Percentiles rank a stretch among this genome's conserved stretches.
These are phyloP conservation scores for Russula virescens DNA, from an alignment of 768 basidiomycete species.

Conservation along the genomic window DNA sequence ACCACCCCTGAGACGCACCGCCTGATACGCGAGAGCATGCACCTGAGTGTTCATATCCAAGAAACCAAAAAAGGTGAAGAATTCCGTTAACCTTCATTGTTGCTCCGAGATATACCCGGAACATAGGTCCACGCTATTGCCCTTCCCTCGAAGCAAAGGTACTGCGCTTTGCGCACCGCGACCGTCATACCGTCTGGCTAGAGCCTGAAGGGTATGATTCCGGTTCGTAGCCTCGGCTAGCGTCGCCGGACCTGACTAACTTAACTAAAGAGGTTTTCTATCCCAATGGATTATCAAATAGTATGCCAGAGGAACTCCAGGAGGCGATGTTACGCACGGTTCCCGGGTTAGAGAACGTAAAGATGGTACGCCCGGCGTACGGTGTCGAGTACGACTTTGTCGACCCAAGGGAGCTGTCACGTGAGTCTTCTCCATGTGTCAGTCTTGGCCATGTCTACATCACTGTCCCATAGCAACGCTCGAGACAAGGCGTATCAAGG, in stretches of 20 bases:
- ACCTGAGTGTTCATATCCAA: slow-evolving; percentile 77
- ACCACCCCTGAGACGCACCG: slow-evolving; percentile 72
- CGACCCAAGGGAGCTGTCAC: slow-evolving; percentile 72
- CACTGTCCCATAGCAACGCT: slow-evolving; percentile 42
- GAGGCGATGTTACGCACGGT: slow-evolving; percentile 79
- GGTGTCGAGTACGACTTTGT: slow-evolving; percentile 92
- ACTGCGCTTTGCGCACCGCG: slow-evolving; percentile 66
- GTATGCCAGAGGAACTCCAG: slow-evolving; percentile 82
- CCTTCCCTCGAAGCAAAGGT: slow-evolving; percentile 89
- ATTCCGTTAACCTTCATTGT: background rate
- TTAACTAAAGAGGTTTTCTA: slow-evolving; percentile 65
- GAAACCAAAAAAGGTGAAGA: slow-evolving; percentile 75
- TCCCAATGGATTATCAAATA: slow-evolving; percentile 85
- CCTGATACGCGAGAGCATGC: slow-evolving; percentile 69
- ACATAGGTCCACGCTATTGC: slow-evolving; percentile 80
- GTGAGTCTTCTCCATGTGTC: slow-evolving; percentile 39
- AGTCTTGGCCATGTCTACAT: background rate
- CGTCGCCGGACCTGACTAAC: background rate
- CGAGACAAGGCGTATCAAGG: slow-evolving; percentile 80
- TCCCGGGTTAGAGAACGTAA: slow-evolving; percentile 76
- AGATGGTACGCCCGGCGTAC: slow-evolving; percentile 81
- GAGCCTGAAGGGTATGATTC: slow-evolving; percentile 92
- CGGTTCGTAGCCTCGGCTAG: slow-evolving; percentile 38
- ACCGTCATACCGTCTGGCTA: slow-evolving; percentile 73
- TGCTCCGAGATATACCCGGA: background rate